Evolutionary conservation across 2,329 filamentous ascomycete species (phyloP), one percentile per base, ranked within the genome.

Genomic region (Harringtonia aguacate): DNA sequence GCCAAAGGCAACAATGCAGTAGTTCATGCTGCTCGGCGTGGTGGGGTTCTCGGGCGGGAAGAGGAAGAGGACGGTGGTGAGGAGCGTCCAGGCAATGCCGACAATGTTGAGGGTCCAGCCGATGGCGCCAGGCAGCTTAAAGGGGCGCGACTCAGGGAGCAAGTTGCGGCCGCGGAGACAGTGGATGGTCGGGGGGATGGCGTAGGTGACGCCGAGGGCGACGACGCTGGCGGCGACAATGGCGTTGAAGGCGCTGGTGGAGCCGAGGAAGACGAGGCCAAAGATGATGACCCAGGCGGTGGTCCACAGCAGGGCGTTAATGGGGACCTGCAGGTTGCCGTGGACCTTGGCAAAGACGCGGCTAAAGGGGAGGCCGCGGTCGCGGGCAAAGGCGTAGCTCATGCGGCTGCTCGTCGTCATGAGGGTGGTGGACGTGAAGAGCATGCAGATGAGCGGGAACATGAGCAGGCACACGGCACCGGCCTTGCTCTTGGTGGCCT

Each of bases 1-100:
- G 2, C 64, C 68, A 50, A 72, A 71, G 0, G 69, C 68, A 12
- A 66, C 69, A 21, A 72, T 56, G 36, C 62, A 67, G 52, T 73
- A 72, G 54, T 72, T 88, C 83, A 87, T 87, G 62, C 75, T 86
- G 52, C 64, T 75, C 0, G 71, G 68, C 0, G 76, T 77, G 2
- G 81, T 79, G 0, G 80, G 81, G 4, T 79, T 55, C 8, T 70
- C 70, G 0, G 84, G 83, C 4, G 84, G 84, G 61, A 87, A 86
- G 18, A 86, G 69, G 61, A 87, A 87, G 1, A 88, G 68, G 1
- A 86, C 76, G 0, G 81, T 86, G 0, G 83, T 87, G n/a, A 87
- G 58, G 13, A 77, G 62, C 1, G 81, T 75, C 61, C 82, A 88
- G 0, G 65, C 64, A 38, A 88, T 68, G 6, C 83, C 81, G 24